phyloP scores from a whole-genome alignment of 306 rosid species.

The Medicago ruthenica region DNA sequence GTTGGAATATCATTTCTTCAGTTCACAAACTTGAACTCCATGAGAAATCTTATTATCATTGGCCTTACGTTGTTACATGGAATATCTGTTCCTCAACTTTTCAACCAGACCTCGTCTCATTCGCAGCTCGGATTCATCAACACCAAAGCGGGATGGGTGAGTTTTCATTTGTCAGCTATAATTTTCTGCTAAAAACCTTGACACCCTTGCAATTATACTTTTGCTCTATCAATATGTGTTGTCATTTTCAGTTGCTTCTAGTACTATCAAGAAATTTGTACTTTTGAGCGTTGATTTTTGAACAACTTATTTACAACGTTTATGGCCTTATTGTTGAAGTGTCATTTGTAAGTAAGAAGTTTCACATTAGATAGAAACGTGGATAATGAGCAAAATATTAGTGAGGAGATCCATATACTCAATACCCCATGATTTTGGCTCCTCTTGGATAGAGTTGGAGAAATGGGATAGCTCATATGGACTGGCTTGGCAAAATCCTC shows the following conservation, averaged over 20 bases:
- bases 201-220: not conserved
- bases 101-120: slow-evolving; percentile 64
- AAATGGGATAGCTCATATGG: too few relatives aligned
- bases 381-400: too few relatives aligned
- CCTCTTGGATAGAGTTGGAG: too few relatives aligned
- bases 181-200: not conserved
- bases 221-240: not conserved
- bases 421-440: too few relatives aligned
- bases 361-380: not conserved
- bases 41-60: slow-evolving; percentile 86
- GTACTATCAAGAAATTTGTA: not conserved
- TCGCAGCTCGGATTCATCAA: slow-evolving; percentile 69
- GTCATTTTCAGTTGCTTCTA: not conserved
- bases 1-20: slow-evolving; percentile 91
- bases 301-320: not conserved
- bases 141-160: slow-evolving; percentile 89
- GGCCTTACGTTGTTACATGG: slow-evolving; percentile 89
- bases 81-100: slow-evolving; percentile 80
- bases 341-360: too few relatives aligned
- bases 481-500: too few relatives aligned
- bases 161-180: slow-evolving; percentile 26
- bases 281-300: not conserved
- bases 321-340: not conserved
- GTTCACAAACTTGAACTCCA: slow-evolving; percentile 90
- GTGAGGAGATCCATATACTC: too few relatives aligned